These are phyloP conservation scores for Sporothrix brunneoviolacea DNA, from an alignment of 2,329 filamentous ascomycete species.

Conservation along the genomic window DNA sequence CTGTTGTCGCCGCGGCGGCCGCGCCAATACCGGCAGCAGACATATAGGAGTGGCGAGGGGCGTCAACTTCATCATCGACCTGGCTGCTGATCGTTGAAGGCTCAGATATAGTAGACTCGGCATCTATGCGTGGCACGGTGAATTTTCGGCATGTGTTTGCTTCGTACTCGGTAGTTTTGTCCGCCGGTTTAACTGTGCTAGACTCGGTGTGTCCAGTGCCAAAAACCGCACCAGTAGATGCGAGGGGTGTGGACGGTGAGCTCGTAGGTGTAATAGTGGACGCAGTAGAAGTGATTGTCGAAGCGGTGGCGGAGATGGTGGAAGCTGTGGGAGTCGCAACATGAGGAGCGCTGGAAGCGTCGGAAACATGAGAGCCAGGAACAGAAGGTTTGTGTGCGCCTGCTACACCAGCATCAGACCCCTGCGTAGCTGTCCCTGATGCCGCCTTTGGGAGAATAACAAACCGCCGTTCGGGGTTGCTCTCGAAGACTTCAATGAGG, in stretches of 20 bases:
- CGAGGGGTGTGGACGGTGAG: conserved; percentile 2
- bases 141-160: conserved; percentile 39
- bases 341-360: background rate
- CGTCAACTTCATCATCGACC: background rate
- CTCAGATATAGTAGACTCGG: conserved; percentile 17
- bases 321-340: background rate
- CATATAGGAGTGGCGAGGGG: too few relatives aligned
- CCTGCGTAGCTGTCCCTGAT: background rate
- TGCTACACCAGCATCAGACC: conserved; percentile 12
- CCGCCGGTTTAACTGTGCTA: background rate
- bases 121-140: conserved; percentile 19
- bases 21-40: too few relatives aligned
- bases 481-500: conserved; percentile 54
- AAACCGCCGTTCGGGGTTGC: conserved; percentile 59
- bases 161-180: conserved; percentile 25
- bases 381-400: background rate
- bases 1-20: conserved; percentile 6
- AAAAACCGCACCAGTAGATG: background rate
- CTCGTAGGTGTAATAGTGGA: conserved; percentile 2
- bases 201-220: background rate
- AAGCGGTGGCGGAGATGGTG: background rate
- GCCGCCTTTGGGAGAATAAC: conserved; percentile 44
- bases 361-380: background rate
- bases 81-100: conserved; percentile 1
- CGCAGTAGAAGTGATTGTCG: background rate